Evolutionary conservation across 306 rosid genomes (phyloP), one percentile per base, ranked within the genome.

Genomic region (Arachis stenosperma): DNA sequence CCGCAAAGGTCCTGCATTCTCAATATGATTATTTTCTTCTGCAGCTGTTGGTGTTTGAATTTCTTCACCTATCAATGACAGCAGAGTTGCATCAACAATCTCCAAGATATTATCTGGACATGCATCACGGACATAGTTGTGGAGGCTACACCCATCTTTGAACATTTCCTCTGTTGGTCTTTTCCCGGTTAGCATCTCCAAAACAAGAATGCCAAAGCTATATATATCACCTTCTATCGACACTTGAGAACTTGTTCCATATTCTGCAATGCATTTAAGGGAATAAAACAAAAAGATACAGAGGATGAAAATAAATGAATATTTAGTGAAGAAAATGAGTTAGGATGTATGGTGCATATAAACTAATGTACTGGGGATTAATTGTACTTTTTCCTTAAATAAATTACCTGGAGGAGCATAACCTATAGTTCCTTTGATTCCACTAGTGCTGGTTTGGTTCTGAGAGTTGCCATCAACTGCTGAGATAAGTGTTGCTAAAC

Each of bases 341-440:
- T n/a, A n/a, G n/a, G n/a, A n/a, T n/a, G n/a, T n/a, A n/a, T n/a
- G n/a, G n/a, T n/a, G n/a, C n/a, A n/a, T n/a, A n/a, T n/a, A n/a
- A n/a, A n/a, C n/a, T n/a, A n/a, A n/a, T n/a, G n/a, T n/a, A n/a
- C n/a, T n/a, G n/a, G n/a, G n/a, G n/a, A 36, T 7, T n/a, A 1
- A 46, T 33, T 33, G 37, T 1, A 33, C 2, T 33, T 33, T 33
- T 33, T 3, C 37, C 37, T 33, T 33, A 46, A 9, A 2, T 8
- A 8, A 1, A 14, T 17, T 77, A 61, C 81, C 70, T 69, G 83
- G 86, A 40, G 82, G 73, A 61, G 70, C 46, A 22, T 77, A 77
- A 62, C 77, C 85, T 67, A 72, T 33, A 1, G 77, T 47, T 2
- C 77, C 77, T 6, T 61, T 60, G 14, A 61, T 60, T 61, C 41